These are phyloP conservation scores for Penicillium sp. DNA, from an alignment of 2,329 filamentous ascomycete species.

Conservation along the genomic window DNA sequence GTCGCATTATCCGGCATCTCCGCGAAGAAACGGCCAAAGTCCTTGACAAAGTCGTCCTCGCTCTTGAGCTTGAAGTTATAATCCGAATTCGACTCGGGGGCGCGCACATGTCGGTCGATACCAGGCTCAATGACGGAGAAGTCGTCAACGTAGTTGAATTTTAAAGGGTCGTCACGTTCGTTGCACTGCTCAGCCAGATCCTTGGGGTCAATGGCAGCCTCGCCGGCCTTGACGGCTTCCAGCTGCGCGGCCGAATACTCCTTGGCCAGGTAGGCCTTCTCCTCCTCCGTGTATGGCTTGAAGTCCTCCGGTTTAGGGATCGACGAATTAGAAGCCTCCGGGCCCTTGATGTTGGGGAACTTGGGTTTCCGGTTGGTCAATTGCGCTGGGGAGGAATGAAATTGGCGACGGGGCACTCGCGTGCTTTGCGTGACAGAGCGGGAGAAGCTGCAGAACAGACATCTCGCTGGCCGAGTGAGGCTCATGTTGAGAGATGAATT, in stretches of 20 bases:
- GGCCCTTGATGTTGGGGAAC: conserved; percentile 44
- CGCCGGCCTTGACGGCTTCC: conserved; percentile 77
- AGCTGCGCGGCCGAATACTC: conserved; percentile 82
- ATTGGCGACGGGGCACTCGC: conserved; percentile 52
- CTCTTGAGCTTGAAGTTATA: conserved; percentile 64
- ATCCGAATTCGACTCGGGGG: conserved; percentile 55
- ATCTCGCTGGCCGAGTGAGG: conserved; percentile 53
- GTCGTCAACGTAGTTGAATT: conserved; percentile 78
- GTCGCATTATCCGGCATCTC: conserved; percentile 58
- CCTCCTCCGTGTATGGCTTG: conserved; percentile 67
- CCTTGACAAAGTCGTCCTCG: conserved; percentile 63
- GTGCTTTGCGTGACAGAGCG: conserved; percentile 44
- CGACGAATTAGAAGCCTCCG: conserved; percentile 34
- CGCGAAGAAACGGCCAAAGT: conserved; percentile 55
- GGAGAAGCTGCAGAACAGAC: conserved; percentile 55
- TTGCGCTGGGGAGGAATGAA: conserved; percentile 50
- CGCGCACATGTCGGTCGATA: conserved; percentile 69
- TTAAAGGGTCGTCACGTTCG: conserved; percentile 72
- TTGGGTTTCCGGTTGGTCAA: conserved; percentile 46
- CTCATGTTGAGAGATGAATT: conserved; percentile 48
- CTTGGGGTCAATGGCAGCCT: conserved; percentile 71
- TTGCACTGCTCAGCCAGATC: conserved; percentile 76
- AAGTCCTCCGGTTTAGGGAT: conserved; percentile 36
- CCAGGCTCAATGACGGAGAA: conserved; percentile 76
- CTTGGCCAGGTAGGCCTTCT: conserved; percentile 64